A percentile compares a stretch with the other conserved stretches of the same genome.
phyloP scores from a whole-genome alignment of 495 filamentous ascomycete genomes.

The Halenospora varia region DNA sequence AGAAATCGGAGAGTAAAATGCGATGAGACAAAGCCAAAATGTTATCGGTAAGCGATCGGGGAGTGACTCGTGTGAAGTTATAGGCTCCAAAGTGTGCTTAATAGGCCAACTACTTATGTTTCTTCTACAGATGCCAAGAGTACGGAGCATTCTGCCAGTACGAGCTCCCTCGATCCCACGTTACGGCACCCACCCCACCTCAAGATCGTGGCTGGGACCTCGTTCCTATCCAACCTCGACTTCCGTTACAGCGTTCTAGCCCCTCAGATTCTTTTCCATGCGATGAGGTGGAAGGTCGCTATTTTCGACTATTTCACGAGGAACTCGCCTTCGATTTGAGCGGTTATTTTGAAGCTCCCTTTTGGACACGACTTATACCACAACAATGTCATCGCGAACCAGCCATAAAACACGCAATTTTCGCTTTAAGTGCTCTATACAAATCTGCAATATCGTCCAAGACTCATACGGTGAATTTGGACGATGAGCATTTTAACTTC shows the following conservation, averaged over 20 bases:
- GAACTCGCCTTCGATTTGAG: slow-evolving; percentile 51
- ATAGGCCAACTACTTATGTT: slow-evolving; percentile 13
- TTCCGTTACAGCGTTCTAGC: slow-evolving; percentile 6
- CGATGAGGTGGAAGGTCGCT: slow-evolving; percentile 42
- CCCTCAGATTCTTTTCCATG: slow-evolving; percentile 8
- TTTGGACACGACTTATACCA: slow-evolving; percentile 54
- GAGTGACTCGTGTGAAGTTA: slow-evolving; percentile 12
- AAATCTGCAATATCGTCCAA: slow-evolving; percentile 11
- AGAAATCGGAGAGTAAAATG: slow-evolving; percentile 47
- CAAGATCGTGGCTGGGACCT: slow-evolving; percentile 29
- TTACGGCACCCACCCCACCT: slow-evolving; percentile 10
- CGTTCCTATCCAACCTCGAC: slow-evolving; percentile 15
- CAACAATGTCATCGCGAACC: slow-evolving; percentile 57
- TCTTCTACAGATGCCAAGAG: slow-evolving; percentile 18
- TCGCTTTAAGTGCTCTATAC: slow-evolving; percentile 54
- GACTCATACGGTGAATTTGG: slow-evolving; percentile 9
- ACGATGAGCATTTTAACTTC: slow-evolving; percentile 18
- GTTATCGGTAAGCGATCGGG: slow-evolving; percentile 37
- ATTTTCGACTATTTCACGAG: slow-evolving; percentile 54
- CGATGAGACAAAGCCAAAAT: slow-evolving; percentile 49
- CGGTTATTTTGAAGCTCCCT: slow-evolving; percentile 55
- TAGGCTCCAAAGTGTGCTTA: slow-evolving; percentile 14
- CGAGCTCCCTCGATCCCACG: slow-evolving; percentile 12
- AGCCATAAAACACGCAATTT: slow-evolving; percentile 56
- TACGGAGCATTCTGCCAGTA: slow-evolving; percentile 19